These are phyloP conservation scores for Roridomyces roridus DNA, from an alignment of 768 basidiomycete genomes.

Conservation along the genomic window DNA sequence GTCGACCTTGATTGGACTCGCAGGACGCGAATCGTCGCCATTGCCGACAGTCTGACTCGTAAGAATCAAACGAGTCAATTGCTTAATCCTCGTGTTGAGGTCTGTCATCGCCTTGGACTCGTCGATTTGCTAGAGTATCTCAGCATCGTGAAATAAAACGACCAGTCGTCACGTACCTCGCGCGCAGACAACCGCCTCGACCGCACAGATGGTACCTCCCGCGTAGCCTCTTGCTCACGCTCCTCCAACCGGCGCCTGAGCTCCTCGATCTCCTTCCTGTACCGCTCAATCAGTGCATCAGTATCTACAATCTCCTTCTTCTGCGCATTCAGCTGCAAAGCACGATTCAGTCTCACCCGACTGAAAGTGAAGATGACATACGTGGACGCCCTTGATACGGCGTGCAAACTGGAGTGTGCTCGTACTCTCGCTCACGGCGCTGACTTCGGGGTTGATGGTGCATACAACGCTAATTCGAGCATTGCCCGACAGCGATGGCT, in stretches of 20 bases:
- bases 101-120: conserved; percentile 87
- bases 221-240: conserved; percentile 67
- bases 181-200: conserved; percentile 57
- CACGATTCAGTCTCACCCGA: neutral
- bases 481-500: conserved; percentile 94
- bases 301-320: conserved; percentile 96
- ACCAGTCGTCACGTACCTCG: conserved; percentile 43
- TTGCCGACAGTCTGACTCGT: conserved; percentile 83
- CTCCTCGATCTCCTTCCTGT: conserved; percentile 93
- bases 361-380: conserved; percentile 34
- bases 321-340: conserved; percentile 72
- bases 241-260: conserved; percentile 77
- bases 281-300: conserved; percentile 91
- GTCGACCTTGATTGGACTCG: conserved; percentile 87
- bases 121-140: conserved; percentile 68
- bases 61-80: conserved; percentile 82
- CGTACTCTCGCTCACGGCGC: conserved; percentile 82
- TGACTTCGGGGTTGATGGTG: conserved; percentile 87
- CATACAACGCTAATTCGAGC: conserved; percentile 96
- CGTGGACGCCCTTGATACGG: conserved; percentile 88
- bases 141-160: neutral
- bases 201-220: conserved; percentile 37
- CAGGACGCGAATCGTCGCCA: conserved; percentile 75
- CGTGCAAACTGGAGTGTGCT: conserved; percentile 93
- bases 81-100: conserved; percentile 78